Base-by-base conservation (phyloP, 1,139 yeast species). In the Sugiyamaella pinicola region DNA sequence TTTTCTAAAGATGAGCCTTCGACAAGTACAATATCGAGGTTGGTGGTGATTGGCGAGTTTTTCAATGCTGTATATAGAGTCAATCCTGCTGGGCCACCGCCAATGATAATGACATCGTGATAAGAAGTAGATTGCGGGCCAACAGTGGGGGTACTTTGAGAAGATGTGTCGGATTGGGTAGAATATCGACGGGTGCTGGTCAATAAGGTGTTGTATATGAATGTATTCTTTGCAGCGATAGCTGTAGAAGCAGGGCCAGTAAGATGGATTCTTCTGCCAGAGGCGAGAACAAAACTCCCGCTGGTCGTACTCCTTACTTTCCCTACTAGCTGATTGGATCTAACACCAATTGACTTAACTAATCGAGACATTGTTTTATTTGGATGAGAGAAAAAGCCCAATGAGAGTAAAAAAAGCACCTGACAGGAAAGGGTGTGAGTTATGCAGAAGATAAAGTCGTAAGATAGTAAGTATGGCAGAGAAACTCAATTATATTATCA, bases 31-130 rank as follows among this genome's bases (percentile, higher is more conserved):
- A 95, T 80, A 50, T 78, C 76, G 46, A 89, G 75, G 52, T 81
- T 76, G 24, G 72, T 74, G 3, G 96, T 80, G 35, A 75, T 69
- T 8, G 85, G 82, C 1, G 91, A 84, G 61, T 79, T 77, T 66
- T 87, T 78, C 66, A 85, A 67, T 0, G 96, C 95, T 0, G 96
- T 79, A 1, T 95, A 84, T 37, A 93, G 74, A 1, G 97, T 85
- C 52, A 93, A 73, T 0, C 99, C 99, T 0, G 99, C 98, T 0
- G 98, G 96, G 0, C 99, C 99, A 5, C 96, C 99, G 22, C 99
- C 99, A 45, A 95, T 87, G 54, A 93, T 86, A 10, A 88, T 84
- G 21, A 95, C 82, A 68, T 93, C 99, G 33, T 61, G 49, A 37
- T 35, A 45, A 3, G 48, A 45, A 4, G 26, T 37, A 37, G 31